Base-by-base conservation (phyloP, 2,329 filamentous ascomycete species). In the Claviceps maximensis region DNA sequence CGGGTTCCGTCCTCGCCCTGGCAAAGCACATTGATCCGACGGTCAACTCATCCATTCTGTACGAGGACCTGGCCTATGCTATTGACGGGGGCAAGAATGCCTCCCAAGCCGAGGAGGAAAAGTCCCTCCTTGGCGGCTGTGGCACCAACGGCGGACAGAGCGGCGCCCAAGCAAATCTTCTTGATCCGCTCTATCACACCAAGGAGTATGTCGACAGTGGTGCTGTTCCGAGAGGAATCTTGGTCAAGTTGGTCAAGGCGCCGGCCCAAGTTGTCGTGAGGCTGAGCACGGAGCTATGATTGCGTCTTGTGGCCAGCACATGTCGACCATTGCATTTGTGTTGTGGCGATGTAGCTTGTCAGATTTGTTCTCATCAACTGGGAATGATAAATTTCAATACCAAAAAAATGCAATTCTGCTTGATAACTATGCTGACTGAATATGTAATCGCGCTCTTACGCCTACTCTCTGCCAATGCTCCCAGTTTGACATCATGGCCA, bases 1-100 rank as follows among this genome's bases (percentile, higher is more conserved):
- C 47, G 5, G 7, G 42, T 6, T 33, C 42, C 1, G 49, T 51
- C 8, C 38, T 49, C 19, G 52, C 33, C 17, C 21, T 54, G 19
- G 56, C 52, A 21, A 58, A 61, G 47, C 49, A 60, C 19, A 29
- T 61, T 19, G 41, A 40, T 42, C 36, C 53, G 1, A 44, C 51
- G 31, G 47, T 40, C 4, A 33, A 59, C 38, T 56, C 58, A 17
- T 58, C 53, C 15, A 56, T 61, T 12, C 52, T 60, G 13, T 60
- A 55, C 46, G 54, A 53, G 12, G 60, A 63, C 36, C 58, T 62
- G 31, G 61, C 61, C 15, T 51, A 36, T 29, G 61, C 59, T 15
- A 62, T 63, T 15, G 58, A 61, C 42, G 57, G 58, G n/a, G 59
- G 51, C 49, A 15, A 31, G 56, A 23, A 38, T 10, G 51, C 53